Conservation (phyloP, 1,139 yeast genomes). For the Candida frijolesensis region DNA sequence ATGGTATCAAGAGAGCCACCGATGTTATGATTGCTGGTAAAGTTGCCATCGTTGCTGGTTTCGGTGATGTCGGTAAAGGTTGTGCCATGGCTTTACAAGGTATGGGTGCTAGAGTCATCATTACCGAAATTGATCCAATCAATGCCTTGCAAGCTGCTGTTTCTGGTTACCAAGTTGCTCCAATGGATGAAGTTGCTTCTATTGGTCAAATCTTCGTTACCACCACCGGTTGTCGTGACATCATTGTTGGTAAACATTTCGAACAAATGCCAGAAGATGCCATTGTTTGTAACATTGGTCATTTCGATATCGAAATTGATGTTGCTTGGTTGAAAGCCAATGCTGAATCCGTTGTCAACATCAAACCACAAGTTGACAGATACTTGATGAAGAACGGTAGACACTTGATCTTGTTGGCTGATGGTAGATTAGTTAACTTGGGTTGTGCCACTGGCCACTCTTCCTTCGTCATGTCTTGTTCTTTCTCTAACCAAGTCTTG, state of each 20-base stretch:
- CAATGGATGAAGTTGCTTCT: conserved; percentile 93
- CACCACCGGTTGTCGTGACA: conserved; percentile 99
- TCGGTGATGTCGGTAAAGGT: conserved; percentile 99
- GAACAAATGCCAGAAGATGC: conserved; percentile 98
- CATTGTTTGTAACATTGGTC: conserved; percentile 99
- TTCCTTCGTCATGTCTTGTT: conserved; percentile 98
- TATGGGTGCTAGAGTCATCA: conserved; percentile 99
- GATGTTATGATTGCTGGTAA: conserved; percentile 99
- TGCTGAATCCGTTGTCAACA: conserved; percentile 89
- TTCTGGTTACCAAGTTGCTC: conserved; percentile 96
- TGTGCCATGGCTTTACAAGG: conserved; percentile 99
- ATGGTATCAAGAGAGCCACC: conserved; percentile 99
- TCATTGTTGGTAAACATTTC: conserved; percentile 89
- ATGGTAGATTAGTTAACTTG: conserved; percentile 99
- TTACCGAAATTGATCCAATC: conserved; percentile 98
- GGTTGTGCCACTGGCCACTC: conserved; percentile 99
- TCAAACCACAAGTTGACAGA: conserved; percentile 99
- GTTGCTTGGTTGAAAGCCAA: conserved; percentile 96
- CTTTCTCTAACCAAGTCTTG: conserved; percentile 98
- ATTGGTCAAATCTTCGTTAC: conserved; percentile 98
- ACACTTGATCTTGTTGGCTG: conserved; percentile 95
- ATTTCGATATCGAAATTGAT: conserved; percentile 98
- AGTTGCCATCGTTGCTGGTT: conserved; percentile 98
- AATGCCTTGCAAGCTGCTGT: conserved; percentile 99
- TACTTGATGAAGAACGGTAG: conserved; percentile 87